These are phyloP conservation scores for Pelargonium nanum DNA, from an alignment of 345 rosid species.

Conservation along the genomic window DNA sequence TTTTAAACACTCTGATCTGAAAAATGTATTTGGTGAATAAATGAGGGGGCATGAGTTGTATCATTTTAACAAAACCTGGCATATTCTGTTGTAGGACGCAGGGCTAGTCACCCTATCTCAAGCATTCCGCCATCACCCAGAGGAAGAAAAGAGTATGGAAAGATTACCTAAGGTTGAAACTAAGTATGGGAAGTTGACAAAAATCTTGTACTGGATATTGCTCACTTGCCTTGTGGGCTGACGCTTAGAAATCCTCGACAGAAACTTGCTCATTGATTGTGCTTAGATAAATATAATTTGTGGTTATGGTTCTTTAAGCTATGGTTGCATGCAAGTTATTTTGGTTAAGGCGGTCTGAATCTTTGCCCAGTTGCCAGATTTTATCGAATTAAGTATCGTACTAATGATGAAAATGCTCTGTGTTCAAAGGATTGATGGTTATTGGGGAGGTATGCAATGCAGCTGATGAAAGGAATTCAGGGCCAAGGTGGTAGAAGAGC, in stretches of 20 bases:
- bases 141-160: conserved; percentile 84
- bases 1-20: too few relatives aligned
- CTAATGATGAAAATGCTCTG: conserved; percentile 1
- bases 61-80: conserved; percentile 11
- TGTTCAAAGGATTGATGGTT: conserved; percentile 10
- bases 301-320: conserved; percentile 21
- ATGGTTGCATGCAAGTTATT: conserved; percentile 12
- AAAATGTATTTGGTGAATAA: neutral
- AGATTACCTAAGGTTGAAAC: conserved; percentile 48
- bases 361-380: neutral
- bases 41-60: conserved; percentile 7
- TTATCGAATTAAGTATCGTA: neutral
- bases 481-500: conserved; percentile 11
- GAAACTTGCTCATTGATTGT: conserved; percentile 35
- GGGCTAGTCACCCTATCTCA: conserved; percentile 57
- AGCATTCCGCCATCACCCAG: conserved; percentile 72
- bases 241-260: conserved; percentile 29
- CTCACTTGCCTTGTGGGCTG: conserved; percentile 63
- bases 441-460: conserved; percentile 11
- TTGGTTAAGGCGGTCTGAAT: conserved; percentile 12
- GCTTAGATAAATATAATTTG: conserved; percentile 38
- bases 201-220: conserved; percentile 40
- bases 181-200: conserved; percentile 41
- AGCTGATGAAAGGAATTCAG: conserved; percentile 12
- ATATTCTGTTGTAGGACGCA: conserved; percentile 50